Evolutionary conservation across 768 basidiomycete genomes (phyloP), one percentile per base, ranked within the genome.

Genomic region (Coprinopsis strossmayeri): DNA sequence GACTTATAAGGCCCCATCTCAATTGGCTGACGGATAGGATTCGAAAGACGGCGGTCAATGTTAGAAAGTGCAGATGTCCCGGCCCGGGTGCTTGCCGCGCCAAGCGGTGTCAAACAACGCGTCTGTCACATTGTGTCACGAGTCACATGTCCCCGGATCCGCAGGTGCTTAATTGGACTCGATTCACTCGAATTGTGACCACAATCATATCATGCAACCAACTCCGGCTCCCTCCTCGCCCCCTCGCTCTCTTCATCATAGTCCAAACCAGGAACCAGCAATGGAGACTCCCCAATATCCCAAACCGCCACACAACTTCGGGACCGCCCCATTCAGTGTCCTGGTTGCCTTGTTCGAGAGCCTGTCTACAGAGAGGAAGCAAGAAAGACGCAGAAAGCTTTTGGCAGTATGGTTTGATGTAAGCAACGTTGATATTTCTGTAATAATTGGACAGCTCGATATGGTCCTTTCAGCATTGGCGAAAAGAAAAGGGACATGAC

Each of bases 381-480:
- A 81, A 32, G 87, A 90, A 11, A 79, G 82, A 57, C 70, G 88
- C 51, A 78, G 77, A 53, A 86, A 77, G 58, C 67, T 84, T 3
- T 62, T 96, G n/a, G 68, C 70, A 39, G 69, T 74, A 13, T 94
- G 92, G 87, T 91, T 94, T 59, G 80, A 75, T 49, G 91, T 92
- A 74, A 64, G 84, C 62, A 10, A 13, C 20, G 18, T 5, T 26
- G 3, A 2, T 7, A 12, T 21, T 23, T 53, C 20, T 51, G 42
- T 15, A n/a, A n/a, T n/a, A n/a, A 25, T 39, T 23, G 28, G 18
- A 44, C 34, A 34, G 21, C 34, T 1, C 18, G 40, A 41, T 43
- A 48, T 21, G 58, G 46, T 54, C 35, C 48, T 55, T 54, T 32
- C 56, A 91, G 85, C 82, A 86, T 59, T 98, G 93, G 91, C 77